A percentile compares a stretch with the other conserved stretches of the same genome.
phyloP scores from a whole-genome alignment of 1,284 basidiomycete species.

The Cutaneotrichosporon cavernicola region DNA sequence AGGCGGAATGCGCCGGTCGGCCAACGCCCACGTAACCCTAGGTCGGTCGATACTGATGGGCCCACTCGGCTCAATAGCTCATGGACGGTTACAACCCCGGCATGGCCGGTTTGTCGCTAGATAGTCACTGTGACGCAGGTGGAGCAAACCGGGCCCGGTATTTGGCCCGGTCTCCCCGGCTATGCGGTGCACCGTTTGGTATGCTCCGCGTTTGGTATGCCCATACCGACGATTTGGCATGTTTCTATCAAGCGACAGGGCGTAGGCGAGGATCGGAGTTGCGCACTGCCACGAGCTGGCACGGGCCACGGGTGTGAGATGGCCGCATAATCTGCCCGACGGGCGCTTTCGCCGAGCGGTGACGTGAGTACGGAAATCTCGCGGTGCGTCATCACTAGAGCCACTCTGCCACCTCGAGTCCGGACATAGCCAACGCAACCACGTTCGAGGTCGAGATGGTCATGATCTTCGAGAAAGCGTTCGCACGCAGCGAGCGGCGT shows the following conservation, averaged over 20 bases:
- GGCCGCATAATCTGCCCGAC: too few species aligned
- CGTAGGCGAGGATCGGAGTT: neutral
- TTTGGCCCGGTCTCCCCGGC: neutral
- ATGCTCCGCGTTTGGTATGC: neutral
- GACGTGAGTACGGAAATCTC: too few species aligned
- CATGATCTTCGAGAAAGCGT: too few species aligned
- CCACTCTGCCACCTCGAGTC: too few species aligned
- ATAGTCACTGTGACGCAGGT: neutral
- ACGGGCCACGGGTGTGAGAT: too few species aligned
- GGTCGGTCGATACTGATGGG: neutral
- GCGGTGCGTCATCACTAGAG: too few species aligned
- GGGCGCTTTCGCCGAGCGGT: too few species aligned
- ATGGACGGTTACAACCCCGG: slow-evolving; percentile 2
- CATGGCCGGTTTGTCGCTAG: neutral
- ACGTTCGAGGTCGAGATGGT: too few species aligned
- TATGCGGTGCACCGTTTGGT: neutral
- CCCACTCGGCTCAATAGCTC: neutral
- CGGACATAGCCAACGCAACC: too few species aligned
- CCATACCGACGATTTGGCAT: neutral
- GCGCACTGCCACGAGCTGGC: too few species aligned
- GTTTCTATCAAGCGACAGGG: neutral
- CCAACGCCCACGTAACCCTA: neutral
- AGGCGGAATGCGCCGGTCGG: neutral
- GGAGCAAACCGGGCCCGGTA: neutral
- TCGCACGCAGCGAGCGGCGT: neutral